Percentiles rank a stretch among this genome's conserved stretches.
Evolutionary conservation across 2,329 filamentous ascomycete genomes (phyloP).

Genomic region (Plenodomus biglobosus): DNA sequence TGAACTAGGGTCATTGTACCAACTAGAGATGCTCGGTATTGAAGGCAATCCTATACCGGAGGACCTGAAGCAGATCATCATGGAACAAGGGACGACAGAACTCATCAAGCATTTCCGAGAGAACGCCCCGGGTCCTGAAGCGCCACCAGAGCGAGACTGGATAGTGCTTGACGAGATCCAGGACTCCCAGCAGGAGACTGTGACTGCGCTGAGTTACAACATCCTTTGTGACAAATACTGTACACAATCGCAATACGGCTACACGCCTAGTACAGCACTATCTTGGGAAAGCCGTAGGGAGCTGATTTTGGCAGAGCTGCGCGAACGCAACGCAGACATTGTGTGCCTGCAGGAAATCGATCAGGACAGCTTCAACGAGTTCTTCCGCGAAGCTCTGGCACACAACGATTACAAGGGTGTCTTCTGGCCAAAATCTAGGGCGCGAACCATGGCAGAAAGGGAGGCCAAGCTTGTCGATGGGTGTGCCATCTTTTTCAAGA

Average conservation of each 20-base stretch:
- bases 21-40: constrained; percentile 85
- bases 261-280: constrained; percentile 79
- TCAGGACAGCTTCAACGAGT: constrained; percentile 86
- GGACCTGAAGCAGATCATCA: constrained; percentile 75
- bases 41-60: constrained; percentile 85
- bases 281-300: constrained; percentile 85
- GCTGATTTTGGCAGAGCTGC: constrained; percentile 80
- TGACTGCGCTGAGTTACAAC: constrained; percentile 92
- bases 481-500: constrained; percentile 95
- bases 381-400: constrained; percentile 82
- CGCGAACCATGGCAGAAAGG: constrained; percentile 87
- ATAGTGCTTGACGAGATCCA: constrained; percentile 67
- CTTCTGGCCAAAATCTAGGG: constrained; percentile 86
- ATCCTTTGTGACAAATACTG: constrained; percentile 94
- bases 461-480: constrained; percentile 91
- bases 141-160: constrained; percentile 74
- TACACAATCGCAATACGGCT: constrained; percentile 81
- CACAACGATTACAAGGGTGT: constrained; percentile 90
- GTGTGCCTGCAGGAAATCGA: constrained; percentile 94
- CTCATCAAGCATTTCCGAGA: constrained; percentile 83
- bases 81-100: constrained; percentile 83
- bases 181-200: constrained; percentile 60
- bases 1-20: constrained; percentile 85
- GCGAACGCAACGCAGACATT: constrained; percentile 79
- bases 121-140: constrained; percentile 75